Base-by-base conservation (phyloP, 176 grass and related monocot species). In the Luzula sylvatica region DNA sequence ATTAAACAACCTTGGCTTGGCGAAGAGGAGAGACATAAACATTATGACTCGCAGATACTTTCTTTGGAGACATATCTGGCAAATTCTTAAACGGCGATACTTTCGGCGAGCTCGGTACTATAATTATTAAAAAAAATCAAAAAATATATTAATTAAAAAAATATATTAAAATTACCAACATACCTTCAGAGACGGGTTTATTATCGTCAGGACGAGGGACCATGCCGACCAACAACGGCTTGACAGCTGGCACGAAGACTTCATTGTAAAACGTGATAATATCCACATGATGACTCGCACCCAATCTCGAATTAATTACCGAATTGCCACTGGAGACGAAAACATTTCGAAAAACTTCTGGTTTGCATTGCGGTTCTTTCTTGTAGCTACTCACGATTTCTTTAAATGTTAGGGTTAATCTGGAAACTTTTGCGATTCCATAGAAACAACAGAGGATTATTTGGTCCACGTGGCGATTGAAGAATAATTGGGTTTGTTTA, bases 41-140 rank as follows among this genome's bases (percentile, higher is more conserved):
- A 79, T 96, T 96, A 68, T 86, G 84, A 24, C 74, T 63, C 55
- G 90, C 66, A 52, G 90, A 96, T 11, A 96, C 80, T 82, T 96
- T 96, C 65, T 88, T 89, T 7, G 90, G 90, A 24, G 90, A 96
- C 90, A 96, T 82, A 67, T 86, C 90, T 60, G 90, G 90, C 58
- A 96, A 67, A 73, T 82, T 96, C 66, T 76, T 71, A 52, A 96
- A 85, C 66, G 84, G 74, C 50, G 76, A 77, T 48, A 80, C 53
- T 65, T 79, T 96, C 26, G 90, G 83, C 58, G 90, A 96, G 46
- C 81, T 77, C 67, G 67, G 68, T 68, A 72, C 53, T n/a, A 4
- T 81, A 22, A 29, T 65, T 54, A n/a, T n/a, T 59, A 15, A 71
- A 38, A 64, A 20, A 70, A 50, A 65, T 17, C 28, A 65, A 58